Evolutionary conservation across 192 early-diverging fungal genomes (phyloP).

Genomic region (Phycomyces blakesleeanus): DNA sequence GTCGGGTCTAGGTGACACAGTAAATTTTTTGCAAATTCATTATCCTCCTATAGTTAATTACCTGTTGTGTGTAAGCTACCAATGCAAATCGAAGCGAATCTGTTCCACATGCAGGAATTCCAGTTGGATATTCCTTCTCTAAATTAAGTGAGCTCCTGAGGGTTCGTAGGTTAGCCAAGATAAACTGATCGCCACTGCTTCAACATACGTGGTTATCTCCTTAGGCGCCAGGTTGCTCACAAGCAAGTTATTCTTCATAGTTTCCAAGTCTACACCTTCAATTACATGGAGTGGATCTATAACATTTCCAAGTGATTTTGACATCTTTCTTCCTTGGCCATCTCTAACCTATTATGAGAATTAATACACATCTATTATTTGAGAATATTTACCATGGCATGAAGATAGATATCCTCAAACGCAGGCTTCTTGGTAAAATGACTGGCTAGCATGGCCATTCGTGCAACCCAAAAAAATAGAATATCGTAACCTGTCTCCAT

Average conservation of each 20-base stretch:
- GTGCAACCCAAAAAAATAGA: conserved; percentile 97
- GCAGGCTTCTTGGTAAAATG: conserved; percentile 74
- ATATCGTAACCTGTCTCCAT: conserved; percentile 97
- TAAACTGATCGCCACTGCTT: conserved; percentile 39
- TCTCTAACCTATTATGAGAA: conserved; percentile 50
- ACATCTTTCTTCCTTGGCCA: conserved; percentile 87
- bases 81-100: conserved; percentile 79
- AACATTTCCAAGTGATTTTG: conserved; percentile 82
- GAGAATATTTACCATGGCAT: conserved; percentile 81
- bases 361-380: background rate
- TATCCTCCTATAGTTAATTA: background rate
- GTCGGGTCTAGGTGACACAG: conserved; percentile 51
- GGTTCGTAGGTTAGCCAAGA: conserved; percentile 14
- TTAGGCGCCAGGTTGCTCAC: conserved; percentile 68
- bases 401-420: conserved; percentile 86
- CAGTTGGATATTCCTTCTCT: conserved; percentile 79
- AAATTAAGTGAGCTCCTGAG: conserved; percentile 37
- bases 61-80: conserved; percentile 63
- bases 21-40: background rate
- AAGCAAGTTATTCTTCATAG: conserved; percentile 64
- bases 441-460: conserved; percentile 95
- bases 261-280: conserved; percentile 67
- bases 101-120: conserved; percentile 88
- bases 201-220: conserved; percentile 68
- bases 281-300: conserved; percentile 84